Conservation (phyloP, 345 rosid species). For the Psidium guajava region DNA sequence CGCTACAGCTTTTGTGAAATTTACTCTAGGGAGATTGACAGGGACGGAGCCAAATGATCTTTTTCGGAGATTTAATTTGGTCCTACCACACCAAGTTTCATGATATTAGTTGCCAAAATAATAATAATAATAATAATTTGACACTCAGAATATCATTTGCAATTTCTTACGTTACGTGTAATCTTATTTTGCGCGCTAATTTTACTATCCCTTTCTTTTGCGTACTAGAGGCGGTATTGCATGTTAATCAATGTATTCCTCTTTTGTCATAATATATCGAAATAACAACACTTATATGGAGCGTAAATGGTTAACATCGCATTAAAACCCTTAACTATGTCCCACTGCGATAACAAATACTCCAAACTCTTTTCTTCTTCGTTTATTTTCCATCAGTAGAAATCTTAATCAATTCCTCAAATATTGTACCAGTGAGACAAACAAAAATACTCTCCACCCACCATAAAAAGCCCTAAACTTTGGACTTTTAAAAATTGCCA, state of each 20-base stretch:
- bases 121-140: too few species aligned
- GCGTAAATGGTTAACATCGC: neutral
- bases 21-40: neutral
- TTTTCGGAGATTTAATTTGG: neutral
- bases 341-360: rapidly evolving
- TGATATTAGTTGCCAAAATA: neutral
- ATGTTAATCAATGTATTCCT: neutral
- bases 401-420: too few species aligned
- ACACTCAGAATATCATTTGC: neutral
- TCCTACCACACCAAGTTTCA: neutral
- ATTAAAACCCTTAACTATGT: neutral
- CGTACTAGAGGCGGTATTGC: rapidly evolving
- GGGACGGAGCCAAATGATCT: too few species aligned
- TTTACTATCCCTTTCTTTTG: neutral
- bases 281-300: neutral
- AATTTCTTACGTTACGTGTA: rapidly evolving
- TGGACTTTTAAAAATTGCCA: neutral
- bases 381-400: too few species aligned
- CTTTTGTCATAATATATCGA: neutral
- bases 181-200: neutral
- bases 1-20: neutral
- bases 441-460: neutral
- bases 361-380: neutral
- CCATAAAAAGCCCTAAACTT: neutral
- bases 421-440: neutral